Conservation (phyloP, 2,329 filamentous ascomycete genomes). For the Phialophora chinensis region DNA sequence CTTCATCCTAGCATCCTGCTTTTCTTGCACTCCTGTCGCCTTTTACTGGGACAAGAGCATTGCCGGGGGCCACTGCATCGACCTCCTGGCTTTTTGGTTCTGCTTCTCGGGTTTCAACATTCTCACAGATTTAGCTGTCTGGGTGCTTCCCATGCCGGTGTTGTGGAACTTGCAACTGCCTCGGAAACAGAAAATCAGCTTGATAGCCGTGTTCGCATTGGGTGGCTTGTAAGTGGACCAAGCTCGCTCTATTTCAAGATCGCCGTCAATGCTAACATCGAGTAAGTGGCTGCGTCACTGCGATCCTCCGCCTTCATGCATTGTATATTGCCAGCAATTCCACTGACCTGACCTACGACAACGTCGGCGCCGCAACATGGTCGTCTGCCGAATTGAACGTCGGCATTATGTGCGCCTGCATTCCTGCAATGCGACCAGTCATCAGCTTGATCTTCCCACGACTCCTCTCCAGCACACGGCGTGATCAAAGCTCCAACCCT, state of each 20-base stretch:
- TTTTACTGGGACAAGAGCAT: slow-evolving; percentile 49
- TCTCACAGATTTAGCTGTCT: slow-evolving; percentile 63
- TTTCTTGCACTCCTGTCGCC: slow-evolving; percentile 52
- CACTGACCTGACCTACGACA: slow-evolving; percentile 46
- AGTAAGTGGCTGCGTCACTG: slow-evolving; percentile 51
- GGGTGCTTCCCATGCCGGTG: slow-evolving; percentile 58
- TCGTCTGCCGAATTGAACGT: slow-evolving; percentile 52
- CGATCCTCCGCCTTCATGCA: slow-evolving; percentile 55
- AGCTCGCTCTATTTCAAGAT: neutral
- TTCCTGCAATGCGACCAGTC: slow-evolving; percentile 51
- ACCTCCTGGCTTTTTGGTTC: slow-evolving; percentile 58
- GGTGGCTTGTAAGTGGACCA: slow-evolving; percentile 50
- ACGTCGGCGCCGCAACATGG: slow-evolving; percentile 54
- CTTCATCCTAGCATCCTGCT: slow-evolving; percentile 35
- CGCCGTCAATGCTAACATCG: slow-evolving; percentile 15
- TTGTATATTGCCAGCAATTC: slow-evolving; percentile 52
- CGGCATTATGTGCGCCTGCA: slow-evolving; percentile 51
- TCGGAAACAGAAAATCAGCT: slow-evolving; percentile 53
- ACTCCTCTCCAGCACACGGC: slow-evolving; percentile 41
- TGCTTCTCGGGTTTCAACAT: slow-evolving; percentile 66
- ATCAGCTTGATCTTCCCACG: slow-evolving; percentile 51
- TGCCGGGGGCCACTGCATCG: slow-evolving; percentile 50
- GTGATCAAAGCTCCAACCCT: slow-evolving; percentile 20
- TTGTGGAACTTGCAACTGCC: slow-evolving; percentile 56
- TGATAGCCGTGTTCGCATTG: slow-evolving; percentile 57